phyloP scores from a whole-genome alignment of 1,284 basidiomycete species.

The Somion occarium region DNA sequence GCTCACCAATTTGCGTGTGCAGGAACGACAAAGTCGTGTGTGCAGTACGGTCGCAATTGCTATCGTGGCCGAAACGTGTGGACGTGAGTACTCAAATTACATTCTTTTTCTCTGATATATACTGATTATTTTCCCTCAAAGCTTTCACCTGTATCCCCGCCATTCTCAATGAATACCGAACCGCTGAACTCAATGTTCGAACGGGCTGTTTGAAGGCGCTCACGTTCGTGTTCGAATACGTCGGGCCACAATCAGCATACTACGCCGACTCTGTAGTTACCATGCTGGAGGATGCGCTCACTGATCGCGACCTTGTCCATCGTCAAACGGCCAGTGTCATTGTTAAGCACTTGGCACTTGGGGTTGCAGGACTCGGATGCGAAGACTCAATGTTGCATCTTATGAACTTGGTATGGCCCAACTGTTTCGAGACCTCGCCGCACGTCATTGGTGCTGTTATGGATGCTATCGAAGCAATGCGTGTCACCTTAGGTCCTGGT shows the following conservation, averaged over 20 bases:
- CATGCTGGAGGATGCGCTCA: constrained; percentile 96
- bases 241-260: constrained; percentile 99
- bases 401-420: constrained; percentile 99
- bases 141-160: constrained; percentile 99
- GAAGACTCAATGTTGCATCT: constrained; percentile 98
- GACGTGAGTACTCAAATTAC: constrained; percentile 59
- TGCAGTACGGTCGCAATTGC: constrained; percentile 99
- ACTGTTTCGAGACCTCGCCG: constrained; percentile 97
- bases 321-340: constrained; percentile 99
- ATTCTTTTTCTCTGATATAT: background rate
- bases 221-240: constrained; percentile 99
- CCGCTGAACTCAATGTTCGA: constrained; percentile 95
- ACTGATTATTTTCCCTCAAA: constrained; percentile 26
- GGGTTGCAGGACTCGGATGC: constrained; percentile 94
- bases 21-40: constrained; percentile 98
- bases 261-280: constrained; percentile 97
- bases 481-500: constrained; percentile 92
- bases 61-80: constrained; percentile 96
- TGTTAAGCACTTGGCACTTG: constrained; percentile 96
- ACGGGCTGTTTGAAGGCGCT: constrained; percentile 99
- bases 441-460: constrained; percentile 98
- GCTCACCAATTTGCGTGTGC: constrained; percentile 94
- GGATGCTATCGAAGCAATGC: constrained; percentile 96
- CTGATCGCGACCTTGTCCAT: constrained; percentile 97
- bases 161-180: constrained; percentile 98